These are phyloP conservation scores for Lachnellula subtilissima DNA, from an alignment of 2,329 filamentous ascomycete species.

Conservation along the genomic window DNA sequence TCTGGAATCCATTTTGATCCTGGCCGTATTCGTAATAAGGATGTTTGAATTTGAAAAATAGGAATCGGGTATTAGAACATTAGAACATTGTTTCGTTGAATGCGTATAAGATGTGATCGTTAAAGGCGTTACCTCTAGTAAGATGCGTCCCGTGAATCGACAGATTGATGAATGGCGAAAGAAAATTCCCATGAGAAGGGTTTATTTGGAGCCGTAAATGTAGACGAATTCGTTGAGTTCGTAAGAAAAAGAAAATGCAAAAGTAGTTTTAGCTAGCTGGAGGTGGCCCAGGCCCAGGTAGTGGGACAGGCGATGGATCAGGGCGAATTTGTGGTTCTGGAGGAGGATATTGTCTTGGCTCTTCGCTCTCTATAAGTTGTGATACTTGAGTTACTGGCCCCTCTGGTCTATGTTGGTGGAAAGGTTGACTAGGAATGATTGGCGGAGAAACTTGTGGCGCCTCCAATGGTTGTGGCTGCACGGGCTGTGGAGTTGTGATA, in stretches of 20 bases:
- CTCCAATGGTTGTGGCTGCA: neutral
- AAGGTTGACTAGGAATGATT: neutral
- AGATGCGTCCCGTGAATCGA: constrained; percentile 11
- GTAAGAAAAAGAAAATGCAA: neutral
- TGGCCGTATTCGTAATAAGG: constrained; percentile 8
- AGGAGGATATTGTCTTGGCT: neutral
- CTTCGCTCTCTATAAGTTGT: neutral
- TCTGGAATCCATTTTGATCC: neutral
- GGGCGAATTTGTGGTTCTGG: neutral
- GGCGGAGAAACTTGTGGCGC: neutral
- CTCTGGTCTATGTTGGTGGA: neutral
- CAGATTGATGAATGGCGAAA: constrained; percentile 8
- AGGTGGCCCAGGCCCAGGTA: neutral
- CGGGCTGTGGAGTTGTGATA: constrained; percentile 2
- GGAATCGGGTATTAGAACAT: constrained; percentile 12
- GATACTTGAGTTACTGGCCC: neutral
- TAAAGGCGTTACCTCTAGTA: constrained; percentile 20
- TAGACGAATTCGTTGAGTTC: neutral
- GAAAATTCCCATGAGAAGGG: constrained; percentile 10
- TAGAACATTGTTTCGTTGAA: constrained; percentile 17
- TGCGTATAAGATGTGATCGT: constrained; percentile 16
- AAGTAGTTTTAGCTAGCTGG: neutral
- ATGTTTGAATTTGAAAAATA: constrained; percentile 5
- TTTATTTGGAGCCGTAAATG: neutral
- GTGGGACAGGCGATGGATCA: neutral